phyloP scores from a whole-genome alignment of 805 yeast genomes.

The Monosporozyma aerobia region DNA sequence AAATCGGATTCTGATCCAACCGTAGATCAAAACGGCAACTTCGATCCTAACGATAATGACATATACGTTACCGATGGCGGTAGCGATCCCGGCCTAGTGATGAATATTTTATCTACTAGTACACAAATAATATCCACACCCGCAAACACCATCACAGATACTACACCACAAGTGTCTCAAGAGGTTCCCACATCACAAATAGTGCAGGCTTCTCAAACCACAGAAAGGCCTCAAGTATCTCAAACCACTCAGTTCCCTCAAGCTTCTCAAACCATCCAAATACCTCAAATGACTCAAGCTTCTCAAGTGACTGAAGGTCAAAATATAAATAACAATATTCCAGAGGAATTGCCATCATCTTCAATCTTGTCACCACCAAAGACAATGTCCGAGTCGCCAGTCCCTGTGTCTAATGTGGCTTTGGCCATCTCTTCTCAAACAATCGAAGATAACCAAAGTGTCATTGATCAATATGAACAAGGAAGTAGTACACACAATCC shows the following conservation, averaged over 20 bases:
- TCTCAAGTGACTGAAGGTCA: background rate
- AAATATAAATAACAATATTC: background rate
- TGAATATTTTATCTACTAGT: background rate
- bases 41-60: background rate
- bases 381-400: background rate
- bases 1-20: background rate
- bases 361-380: background rate
- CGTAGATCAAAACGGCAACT: background rate
- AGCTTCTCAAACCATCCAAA: background rate
- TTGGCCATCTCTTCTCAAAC: background rate
- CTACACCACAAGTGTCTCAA: background rate
- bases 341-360: background rate
- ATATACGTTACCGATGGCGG: background rate
- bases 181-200: background rate
- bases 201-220: background rate
- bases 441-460: background rate
- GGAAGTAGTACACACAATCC: background rate
- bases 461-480: background rate
- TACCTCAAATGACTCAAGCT: background rate
- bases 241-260: background rate
- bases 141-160: too few relatives aligned
- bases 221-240: background rate
- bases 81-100: background rate
- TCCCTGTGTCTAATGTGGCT: background rate
- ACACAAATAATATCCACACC: background rate